Base-by-base conservation (phyloP, 768 basidiomycete species). In the Sistotremastrum suecicum region DNA sequence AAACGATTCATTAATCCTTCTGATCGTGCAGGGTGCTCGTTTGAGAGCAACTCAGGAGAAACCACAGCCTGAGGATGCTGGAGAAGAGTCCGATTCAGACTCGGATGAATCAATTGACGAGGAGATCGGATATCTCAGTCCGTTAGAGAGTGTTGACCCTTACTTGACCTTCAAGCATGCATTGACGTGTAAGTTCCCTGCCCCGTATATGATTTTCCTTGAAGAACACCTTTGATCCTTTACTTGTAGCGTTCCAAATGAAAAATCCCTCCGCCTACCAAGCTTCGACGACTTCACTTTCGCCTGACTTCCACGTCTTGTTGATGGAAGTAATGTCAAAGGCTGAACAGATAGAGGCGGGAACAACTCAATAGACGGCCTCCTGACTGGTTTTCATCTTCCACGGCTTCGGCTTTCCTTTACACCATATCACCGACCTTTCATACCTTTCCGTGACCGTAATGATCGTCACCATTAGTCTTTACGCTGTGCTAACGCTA, bases 281-380 rank as follows among this genome's bases (percentile, higher is more conserved):
- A 56, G 70, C 72, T 9, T 76, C 78, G 10, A 88, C 84, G 38
- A 84, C 84, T 5, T 66, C 66, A 29, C 69, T 90, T 51, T 69
- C 67, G 46, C 69, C 83, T 38, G 86, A 89, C 28, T 80, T 83
- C 54, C 85, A 86, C 59, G 81, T 83, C 1, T 56, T 79, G 45
- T 70, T 89, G 47, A 88, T 88, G 83, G 86, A 90, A 56, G 75
- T 87, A 48, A 85, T 88, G 83, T 68, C 71, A 43, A 66, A 73
- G 56, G 83, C 83, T 31, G 80, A 82, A 52, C 58, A 66, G 49
- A 50, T 53, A 30, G 48, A 48, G 40, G 50, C 44, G 8, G 50
- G 30, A 4, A 30, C 43, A 5, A 30, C 48, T 10, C 28, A 33
- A 34, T 43, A 35, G 37, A 20, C 42, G 42, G 20, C 32, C 11